These are phyloP conservation scores for Limnanthes douglasii DNA, from an alignment of 345 rosid species.

Conservation along the genomic window DNA sequence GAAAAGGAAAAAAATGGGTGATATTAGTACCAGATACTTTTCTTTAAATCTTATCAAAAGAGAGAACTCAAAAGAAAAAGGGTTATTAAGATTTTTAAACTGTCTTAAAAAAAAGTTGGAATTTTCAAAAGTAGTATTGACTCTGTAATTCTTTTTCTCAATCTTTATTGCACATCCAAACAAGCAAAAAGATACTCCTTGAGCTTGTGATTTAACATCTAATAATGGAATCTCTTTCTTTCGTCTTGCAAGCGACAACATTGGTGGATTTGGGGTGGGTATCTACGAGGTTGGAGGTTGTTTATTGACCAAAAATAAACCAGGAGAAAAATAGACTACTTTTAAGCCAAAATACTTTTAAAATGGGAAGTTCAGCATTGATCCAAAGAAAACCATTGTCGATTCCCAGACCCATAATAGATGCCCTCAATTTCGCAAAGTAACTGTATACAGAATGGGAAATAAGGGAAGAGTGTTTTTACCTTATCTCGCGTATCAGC, in stretches of 20 bases:
- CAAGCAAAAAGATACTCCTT: too few relatives aligned
- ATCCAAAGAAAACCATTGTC: slow-evolving; percentile 1
- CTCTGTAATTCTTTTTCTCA: too few relatives aligned
- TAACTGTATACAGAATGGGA: slow-evolving; percentile 4
- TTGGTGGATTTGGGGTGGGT: too few relatives aligned
- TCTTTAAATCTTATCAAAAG: background rate
- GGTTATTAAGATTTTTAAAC: too few relatives aligned
- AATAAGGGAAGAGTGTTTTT: slow-evolving; percentile 2
- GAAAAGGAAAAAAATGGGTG: slow-evolving; percentile 1
- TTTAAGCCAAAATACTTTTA: slow-evolving; percentile 4
- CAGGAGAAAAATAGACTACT: slow-evolving; percentile 3
- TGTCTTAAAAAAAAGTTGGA: too few relatives aligned
- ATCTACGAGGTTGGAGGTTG: too few relatives aligned
- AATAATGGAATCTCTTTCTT: too few relatives aligned
- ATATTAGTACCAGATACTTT: too few relatives aligned
- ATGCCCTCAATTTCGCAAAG: slow-evolving; percentile 1
- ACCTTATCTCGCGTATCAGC: slow-evolving; percentile 39
- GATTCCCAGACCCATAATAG: slow-evolving; percentile 3
- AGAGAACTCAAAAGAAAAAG: background rate
- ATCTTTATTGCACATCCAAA: too few relatives aligned
- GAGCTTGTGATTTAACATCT: too few relatives aligned
- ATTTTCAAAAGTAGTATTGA: too few relatives aligned
- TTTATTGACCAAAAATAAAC: slow-evolving; percentile 3
- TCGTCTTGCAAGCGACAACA: too few relatives aligned
- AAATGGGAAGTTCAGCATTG: background rate